Evolutionary conservation across 1,139 yeast genomes (phyloP).

Genomic region (Saccharomyces pastorianus): DNA sequence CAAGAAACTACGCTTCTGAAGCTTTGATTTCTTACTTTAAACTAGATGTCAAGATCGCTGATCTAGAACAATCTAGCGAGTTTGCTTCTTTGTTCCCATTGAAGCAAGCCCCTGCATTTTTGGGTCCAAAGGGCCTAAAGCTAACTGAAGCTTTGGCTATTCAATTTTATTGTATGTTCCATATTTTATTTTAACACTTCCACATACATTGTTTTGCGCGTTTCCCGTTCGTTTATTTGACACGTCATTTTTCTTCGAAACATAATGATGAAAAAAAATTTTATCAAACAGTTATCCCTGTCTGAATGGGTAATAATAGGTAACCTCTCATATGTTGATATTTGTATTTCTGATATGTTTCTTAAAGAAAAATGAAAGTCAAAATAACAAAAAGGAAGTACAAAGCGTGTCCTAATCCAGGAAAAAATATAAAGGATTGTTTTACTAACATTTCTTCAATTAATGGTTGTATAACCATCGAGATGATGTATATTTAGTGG

Average conservation of each 20-base stretch:
- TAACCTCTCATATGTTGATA: constrained; percentile 19
- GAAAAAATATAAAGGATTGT: not conserved
- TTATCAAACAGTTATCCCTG: constrained; percentile 22
- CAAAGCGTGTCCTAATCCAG: not conserved
- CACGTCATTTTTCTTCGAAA: constrained; percentile 9
- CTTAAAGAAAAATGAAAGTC: not conserved
- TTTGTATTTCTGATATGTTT: constrained; percentile 11
- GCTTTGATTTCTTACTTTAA: constrained; percentile 70
- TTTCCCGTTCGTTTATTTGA: constrained; percentile 3
- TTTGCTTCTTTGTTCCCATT: constrained; percentile 58
- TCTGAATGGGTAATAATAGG: constrained; percentile 20
- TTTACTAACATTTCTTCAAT: constrained; percentile 2
- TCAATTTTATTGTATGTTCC: constrained; percentile 31
- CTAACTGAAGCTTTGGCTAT: constrained; percentile 75
- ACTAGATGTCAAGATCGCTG: constrained; percentile 57
- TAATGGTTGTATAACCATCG: not conserved
- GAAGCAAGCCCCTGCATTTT: constrained; percentile 65
- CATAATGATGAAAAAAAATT: constrained; percentile 11
- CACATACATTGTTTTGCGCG: not conserved
- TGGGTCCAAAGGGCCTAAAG: constrained; percentile 73
- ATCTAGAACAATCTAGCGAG: constrained; percentile 38
- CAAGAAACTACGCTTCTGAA: constrained; percentile 55
- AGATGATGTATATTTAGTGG: constrained; percentile 11
- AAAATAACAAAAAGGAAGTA: not conserved
- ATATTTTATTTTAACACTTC: constrained; percentile 4